A percentile compares a stretch with the other conserved stretches of the same genome.
Evolutionary conservation across 1,284 basidiomycete species (phyloP).

Genomic region (Apiotrichum akiyoshidainum): DNA sequence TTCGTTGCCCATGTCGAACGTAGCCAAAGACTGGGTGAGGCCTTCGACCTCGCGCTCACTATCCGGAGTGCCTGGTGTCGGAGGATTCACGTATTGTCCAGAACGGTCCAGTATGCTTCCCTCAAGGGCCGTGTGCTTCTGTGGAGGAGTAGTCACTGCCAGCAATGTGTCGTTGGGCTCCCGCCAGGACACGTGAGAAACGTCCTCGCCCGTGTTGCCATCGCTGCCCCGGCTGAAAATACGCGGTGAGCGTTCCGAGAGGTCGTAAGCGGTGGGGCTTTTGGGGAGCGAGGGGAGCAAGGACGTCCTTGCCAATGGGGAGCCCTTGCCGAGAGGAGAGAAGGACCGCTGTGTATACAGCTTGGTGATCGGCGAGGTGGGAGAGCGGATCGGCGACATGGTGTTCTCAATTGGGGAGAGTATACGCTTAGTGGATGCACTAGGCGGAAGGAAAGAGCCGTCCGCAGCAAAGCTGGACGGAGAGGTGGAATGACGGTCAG

Average conservation of each 20-base stretch:
- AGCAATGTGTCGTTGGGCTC: neutral
- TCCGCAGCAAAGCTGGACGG: constrained; percentile 2
- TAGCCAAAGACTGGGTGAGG: neutral
- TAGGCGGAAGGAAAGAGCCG: neutral
- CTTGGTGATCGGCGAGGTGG: neutral
- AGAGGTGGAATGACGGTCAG: neutral
- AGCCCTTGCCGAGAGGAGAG: neutral
- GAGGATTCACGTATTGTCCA: neutral
- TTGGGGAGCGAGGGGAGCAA: neutral
- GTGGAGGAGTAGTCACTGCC: neutral
- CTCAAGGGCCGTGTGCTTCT: neutral
- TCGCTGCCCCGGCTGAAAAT: neutral
- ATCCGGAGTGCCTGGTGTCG: constrained; percentile 1
- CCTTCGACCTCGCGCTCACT: constrained; percentile 3
- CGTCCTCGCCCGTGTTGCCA: neutral
- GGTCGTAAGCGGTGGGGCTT: neutral
- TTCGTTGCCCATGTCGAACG: neutral
- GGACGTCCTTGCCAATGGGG: neutral
- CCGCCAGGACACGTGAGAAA: neutral
- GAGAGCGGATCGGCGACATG: neutral
- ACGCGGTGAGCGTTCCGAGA: neutral
- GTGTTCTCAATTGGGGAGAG: constrained; percentile 2
- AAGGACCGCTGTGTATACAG: neutral
- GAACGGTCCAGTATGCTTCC: neutral
- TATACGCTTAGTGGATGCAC: neutral